phyloP scores from a whole-genome alignment of 768 basidiomycete genomes.

The Amanita muscaria region DNA sequence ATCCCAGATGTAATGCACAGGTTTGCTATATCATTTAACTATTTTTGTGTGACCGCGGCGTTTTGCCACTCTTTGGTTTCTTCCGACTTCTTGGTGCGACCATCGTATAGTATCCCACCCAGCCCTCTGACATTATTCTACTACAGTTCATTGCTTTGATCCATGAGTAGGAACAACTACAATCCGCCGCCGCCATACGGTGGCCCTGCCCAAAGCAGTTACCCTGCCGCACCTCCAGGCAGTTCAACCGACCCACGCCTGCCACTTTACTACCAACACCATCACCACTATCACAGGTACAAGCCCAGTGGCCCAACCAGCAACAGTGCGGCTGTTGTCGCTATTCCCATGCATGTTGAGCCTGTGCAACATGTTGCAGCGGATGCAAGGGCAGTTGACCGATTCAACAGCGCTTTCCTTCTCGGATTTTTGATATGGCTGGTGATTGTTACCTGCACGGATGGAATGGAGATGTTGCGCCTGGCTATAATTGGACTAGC shows the following conservation, averaged over 20 bases:
- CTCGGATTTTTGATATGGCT: conserved; percentile 2
- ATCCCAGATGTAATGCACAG: too few species aligned
- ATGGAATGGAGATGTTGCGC: background rate
- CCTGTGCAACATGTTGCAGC: background rate
- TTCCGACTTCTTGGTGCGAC: too few species aligned
- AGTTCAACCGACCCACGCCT: background rate
- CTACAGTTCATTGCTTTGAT: background rate
- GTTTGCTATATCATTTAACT: too few species aligned
- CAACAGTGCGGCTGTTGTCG: background rate
- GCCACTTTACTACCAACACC: background rate
- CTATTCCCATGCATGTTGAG: background rate
- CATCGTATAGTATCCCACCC: too few species aligned
- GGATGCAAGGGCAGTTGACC: background rate
- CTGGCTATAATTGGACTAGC: background rate
- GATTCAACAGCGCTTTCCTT: conserved; percentile 1
- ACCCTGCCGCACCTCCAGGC: background rate
- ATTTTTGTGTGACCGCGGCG: too few species aligned
- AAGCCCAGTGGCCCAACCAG: background rate
- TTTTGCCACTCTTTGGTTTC: background rate
- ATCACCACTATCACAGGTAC: background rate
- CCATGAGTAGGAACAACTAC: background rate
- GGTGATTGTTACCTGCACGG: conserved; percentile 1
- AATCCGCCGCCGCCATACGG: conserved; percentile 4
- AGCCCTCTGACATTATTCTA: background rate
- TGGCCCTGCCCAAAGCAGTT: background rate